phyloP scores from a whole-genome alignment of 495 filamentous ascomycete genomes.

The Penicillium coffeae region DNA sequence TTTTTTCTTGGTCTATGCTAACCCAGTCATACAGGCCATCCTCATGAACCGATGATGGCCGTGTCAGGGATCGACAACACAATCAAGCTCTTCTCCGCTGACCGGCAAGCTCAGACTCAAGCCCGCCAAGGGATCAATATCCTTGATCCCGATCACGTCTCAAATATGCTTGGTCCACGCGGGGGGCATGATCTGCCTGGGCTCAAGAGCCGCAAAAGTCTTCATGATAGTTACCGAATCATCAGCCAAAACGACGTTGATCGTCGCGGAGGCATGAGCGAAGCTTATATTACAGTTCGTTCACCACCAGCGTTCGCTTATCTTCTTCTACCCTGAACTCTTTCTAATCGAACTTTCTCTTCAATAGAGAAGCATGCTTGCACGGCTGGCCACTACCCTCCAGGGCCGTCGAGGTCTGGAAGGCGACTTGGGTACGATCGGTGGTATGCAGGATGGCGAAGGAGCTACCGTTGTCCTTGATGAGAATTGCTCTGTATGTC shows the following conservation, averaged over 20 bases:
- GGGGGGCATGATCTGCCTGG: constrained; percentile 33
- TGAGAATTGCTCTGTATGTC: constrained; percentile 43
- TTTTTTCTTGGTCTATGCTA: neutral
- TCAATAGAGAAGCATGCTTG: constrained; percentile 56
- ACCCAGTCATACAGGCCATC: constrained; percentile 49
- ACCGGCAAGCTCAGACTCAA: constrained; percentile 54
- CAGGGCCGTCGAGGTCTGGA: constrained; percentile 30
- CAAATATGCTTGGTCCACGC: constrained; percentile 26
- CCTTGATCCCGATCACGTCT: constrained; percentile 37
- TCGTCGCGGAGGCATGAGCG: constrained; percentile 56
- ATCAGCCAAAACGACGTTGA: constrained; percentile 62
- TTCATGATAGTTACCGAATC: constrained; percentile 61
- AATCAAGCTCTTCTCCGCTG: constrained; percentile 71
- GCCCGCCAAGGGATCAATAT: constrained; percentile 56
- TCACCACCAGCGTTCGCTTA: constrained; percentile 1
- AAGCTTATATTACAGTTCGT: constrained; percentile 62
- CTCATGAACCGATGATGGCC: constrained; percentile 67
- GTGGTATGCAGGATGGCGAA: constrained; percentile 11
- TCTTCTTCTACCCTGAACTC: constrained; percentile 14
- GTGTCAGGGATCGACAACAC: constrained; percentile 71
- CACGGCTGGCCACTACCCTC: constrained; percentile 48
- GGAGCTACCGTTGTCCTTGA: constrained; percentile 32
- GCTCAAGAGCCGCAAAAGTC: constrained; percentile 52
- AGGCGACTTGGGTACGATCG: constrained; percentile 4
- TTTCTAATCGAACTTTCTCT: constrained; percentile 3